Base-by-base conservation (phyloP, 73 alveolate species). In the Durusdinium trenchii region DNA sequence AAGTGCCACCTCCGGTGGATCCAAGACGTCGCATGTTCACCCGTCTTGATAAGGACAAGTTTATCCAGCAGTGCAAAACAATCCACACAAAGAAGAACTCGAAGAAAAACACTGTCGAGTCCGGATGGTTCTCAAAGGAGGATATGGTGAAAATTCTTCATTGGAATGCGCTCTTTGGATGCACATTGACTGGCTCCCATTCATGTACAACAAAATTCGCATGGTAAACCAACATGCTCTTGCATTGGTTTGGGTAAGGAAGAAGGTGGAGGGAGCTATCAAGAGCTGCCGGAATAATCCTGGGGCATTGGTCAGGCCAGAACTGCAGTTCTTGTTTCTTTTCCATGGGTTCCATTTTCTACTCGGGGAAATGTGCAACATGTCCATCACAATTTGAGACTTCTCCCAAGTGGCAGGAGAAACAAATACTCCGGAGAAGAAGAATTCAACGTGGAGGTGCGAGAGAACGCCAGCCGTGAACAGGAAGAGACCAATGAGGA, bases 121-220 rank as follows among this genome's bases (percentile, higher is more conserved):
- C n/a, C 60, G 95, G 95, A 1, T 85, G 95, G 95, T 85, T 38
- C 61, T 14, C 81, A 78, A 52, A 43, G 46, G 95, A 85, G n/a
- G 95, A 85, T 35, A 85, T 85, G 95, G 4, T 12, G 4, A 52
- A 57, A 60, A 79, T 85, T 1, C 50, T 85, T 40, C 95, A 85
- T 32, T 85, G 95, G 95, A 85, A 85, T 45, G 40, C 94, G 94
- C 3, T 9, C 30, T 69, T 69, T 69, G 48, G 48, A 16, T 9
- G 50, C 6, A 69, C n/a, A n/a, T n/a, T n/a, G n/a, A n/a, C n/a
- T n/a, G n/a, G n/a, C n/a, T n/a, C n/a, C n/a, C n/a, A n/a, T 64
- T 9, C 5, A 64, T 12, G 42, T 23, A 35, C 38, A 64, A 64
- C 16, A 64, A 64, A 23, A 64, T 64, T 14, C 38, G 42, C 32